Evolutionary conservation across 78 protist genomes (phyloP), one percentile per base, ranked within the genome.

Genomic region (Trichosphaerium sp.): DNA sequence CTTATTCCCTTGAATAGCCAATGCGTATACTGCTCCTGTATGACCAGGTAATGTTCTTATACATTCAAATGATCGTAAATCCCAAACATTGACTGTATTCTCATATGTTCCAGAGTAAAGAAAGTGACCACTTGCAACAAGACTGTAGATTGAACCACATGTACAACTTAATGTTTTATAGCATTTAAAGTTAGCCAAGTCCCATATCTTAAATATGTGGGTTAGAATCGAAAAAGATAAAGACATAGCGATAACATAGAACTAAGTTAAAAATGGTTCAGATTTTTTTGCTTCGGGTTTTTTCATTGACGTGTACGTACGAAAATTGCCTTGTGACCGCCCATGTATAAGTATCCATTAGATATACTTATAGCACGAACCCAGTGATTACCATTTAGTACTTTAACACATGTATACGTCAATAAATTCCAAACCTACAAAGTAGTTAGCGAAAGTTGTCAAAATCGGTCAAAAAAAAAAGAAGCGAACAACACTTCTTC

Each of bases 321-420:
- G 12, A 56, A 68, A 10, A 72, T 68, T 0, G 73, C 52, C 52
- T 73, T 63, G 35, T 80, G 64, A 2, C 76, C 48, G 15, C 85
- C 85, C 10, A 62, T 18, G 54, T 63, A 72, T 6, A 80, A 51
- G 38, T 55, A 48, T 0, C 74, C 64, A 12, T 63, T 74, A 29
- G 40, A n/a, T 10, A 72, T 63, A 0, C 65, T 67, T 6, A 80
- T 23, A 4, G 85, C 85, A 11, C 85, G 59, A 3, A 80, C 85
- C 85, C 85, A 80, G 39, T 80, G 85, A 52, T 73, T 80, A 12
- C 74, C 85, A 8, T 58, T 38, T 11, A 80, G 49, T 34, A 64
- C 31, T 6, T 52, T 40, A 1, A 80, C 69, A 52, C 68, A 63
- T 40, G 64, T 40, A 18, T 18, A 40, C 0, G 47, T 64, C 52